Conservation (phyloP, 2,329 filamentous ascomycete species). For the Berkeleyomyces basicola region DNA sequence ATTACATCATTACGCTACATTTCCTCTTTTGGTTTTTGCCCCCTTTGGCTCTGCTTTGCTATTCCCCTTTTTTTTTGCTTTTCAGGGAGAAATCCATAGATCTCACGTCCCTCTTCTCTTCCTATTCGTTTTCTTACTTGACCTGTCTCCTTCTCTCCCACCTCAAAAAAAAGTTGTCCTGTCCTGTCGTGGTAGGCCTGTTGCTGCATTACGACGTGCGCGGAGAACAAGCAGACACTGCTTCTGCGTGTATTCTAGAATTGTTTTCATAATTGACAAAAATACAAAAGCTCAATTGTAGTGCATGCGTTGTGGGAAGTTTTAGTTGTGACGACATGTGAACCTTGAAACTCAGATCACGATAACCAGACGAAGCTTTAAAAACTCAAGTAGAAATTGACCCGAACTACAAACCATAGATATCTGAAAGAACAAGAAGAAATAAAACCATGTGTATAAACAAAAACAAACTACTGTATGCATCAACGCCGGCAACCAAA, state of each 20-base stretch:
- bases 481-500: neutral
- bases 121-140: neutral
- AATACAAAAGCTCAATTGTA: neutral
- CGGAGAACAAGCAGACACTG: neutral
- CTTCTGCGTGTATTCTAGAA: neutral
- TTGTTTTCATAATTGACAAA: neutral
- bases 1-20: neutral
- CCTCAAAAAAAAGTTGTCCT: neutral
- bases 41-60: neutral
- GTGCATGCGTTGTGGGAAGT: neutral
- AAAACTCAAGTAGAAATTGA: neutral
- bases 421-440: neutral
- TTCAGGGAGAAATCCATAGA: neutral
- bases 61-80: neutral
- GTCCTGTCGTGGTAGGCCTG: neutral
- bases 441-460: neutral
- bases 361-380: neutral
- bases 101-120: neutral
- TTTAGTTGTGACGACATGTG: too few relatives aligned
- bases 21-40: neutral
- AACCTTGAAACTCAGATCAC: neutral
- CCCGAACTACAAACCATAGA: neutral
- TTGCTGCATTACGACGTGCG: neutral
- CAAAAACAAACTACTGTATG: neutral
- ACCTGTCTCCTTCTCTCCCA: neutral